phyloP scores from a whole-genome alignment of 495 filamentous ascomycete genomes.

The Penicillium soppii region DNA sequence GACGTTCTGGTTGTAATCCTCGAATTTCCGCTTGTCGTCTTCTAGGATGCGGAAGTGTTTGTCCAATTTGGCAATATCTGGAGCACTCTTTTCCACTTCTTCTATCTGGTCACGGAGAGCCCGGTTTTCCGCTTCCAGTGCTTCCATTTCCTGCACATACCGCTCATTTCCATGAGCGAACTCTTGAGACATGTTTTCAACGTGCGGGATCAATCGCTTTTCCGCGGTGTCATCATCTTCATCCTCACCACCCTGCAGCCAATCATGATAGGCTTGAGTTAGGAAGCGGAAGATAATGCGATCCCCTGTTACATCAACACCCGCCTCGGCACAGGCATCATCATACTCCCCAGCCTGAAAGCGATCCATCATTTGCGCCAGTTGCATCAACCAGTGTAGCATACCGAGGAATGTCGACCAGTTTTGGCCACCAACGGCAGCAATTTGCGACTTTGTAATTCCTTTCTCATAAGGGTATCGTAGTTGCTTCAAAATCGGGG shows the following conservation, averaged over 20 bases:
- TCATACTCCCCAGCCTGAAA: constrained; percentile 76
- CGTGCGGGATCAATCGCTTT: constrained; percentile 70
- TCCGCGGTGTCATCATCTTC: constrained; percentile 80
- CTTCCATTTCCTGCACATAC: constrained; percentile 76
- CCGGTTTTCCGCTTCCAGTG: constrained; percentile 80
- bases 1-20: constrained; percentile 81
- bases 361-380: constrained; percentile 85
- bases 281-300: constrained; percentile 92
- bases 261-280: constrained; percentile 84
- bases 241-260: constrained; percentile 77
- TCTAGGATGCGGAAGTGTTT: constrained; percentile 84
- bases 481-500: constrained; percentile 84
- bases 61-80: constrained; percentile 78
- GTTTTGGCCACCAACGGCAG: constrained; percentile 91
- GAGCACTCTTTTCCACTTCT: constrained; percentile 78
- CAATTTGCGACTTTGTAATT: constrained; percentile 92
- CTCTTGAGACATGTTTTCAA: constrained; percentile 85
- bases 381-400: constrained; percentile 98
- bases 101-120: constrained; percentile 78
- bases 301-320: constrained; percentile 82
- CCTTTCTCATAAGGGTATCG: constrained; percentile 91
- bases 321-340: constrained; percentile 81
- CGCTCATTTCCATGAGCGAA: constrained; percentile 80
- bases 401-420: constrained; percentile 92
- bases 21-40: constrained; percentile 88